Evolutionary conservation across 2,329 filamentous ascomycete genomes (phyloP), one percentile per base, ranked within the genome.

Genomic region (Fusarium phyllophilum): DNA sequence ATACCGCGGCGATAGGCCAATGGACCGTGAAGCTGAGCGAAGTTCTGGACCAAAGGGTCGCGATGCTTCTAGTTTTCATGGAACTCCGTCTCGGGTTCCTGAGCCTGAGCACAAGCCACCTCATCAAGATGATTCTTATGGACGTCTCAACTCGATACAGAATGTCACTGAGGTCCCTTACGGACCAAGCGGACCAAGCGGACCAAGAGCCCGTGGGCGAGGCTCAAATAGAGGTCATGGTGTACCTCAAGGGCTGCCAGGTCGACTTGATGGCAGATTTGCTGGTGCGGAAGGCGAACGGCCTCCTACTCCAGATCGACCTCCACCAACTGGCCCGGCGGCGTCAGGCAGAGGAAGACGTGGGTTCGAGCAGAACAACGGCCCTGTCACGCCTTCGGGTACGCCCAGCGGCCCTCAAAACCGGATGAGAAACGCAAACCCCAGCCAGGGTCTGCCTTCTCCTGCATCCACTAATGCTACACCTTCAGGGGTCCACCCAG

Each of bases 71-170:
- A 64, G 72, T 77, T 65, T 89, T 83, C 78, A 84, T 79, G 72
- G 82, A 76, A 45, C 83, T 54, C 68, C 77, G 34, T 66, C 75
- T 15, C 79, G 80, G 9, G 84, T 84, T 44, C 79, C 81, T 5
- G 89, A 91, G 36, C 74, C 82, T 7, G 88, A 90, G 51, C 86
- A 89, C 73, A 84, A 85, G 42, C 83, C 86, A 26, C 84, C 83
- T 62, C 86, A 88, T 68, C 87, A 90, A 72, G 90, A 92, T 78
- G 87, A 88, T 22, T 90, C 88, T 63, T 91, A 91, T 75, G 90
- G 90, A 34, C 88, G 90, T 5, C 83, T 92, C 54, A 91, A 89
- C 70, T 82, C 86, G 5, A 85, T 87, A 56, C 83, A 86, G 55
- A 83, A 84, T 31, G 80, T 84, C 38, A 76, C 85, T 80, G 80